Base-by-base conservation (phyloP, 202 grass and related monocot species). In the Musa balbisiana region DNA sequence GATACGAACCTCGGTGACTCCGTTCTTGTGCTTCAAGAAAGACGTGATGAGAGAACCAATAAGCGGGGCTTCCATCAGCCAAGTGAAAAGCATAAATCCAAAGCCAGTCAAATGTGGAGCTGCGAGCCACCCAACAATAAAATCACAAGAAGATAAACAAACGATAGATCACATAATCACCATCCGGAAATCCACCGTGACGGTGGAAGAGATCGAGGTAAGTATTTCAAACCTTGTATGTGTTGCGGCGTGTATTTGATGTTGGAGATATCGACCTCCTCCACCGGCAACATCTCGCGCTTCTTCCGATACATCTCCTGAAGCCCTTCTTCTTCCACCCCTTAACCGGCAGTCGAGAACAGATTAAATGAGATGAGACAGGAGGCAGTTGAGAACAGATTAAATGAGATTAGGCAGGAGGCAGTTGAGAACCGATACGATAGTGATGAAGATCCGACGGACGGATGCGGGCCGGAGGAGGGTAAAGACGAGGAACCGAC, bases 51-150 rank as follows among this genome's bases (percentile, higher is more conserved):
- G 3, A 9, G 77, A n/a, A 15, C 94, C 91, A 11, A 98, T 12
- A 12, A 93, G 50, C 9, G 87, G 81, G 2, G 91, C 73, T 80
- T 98, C 91, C 77, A 98, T 73, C 62, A 98, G 66, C 94, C 91
- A 89, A 73, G 93, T 72, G 80, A 88, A 98, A 62, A 83, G 67
- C 86, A 29, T 83, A 76, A 98, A 85, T 3, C 66, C 19, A 49
- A 91, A 73, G 0, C 91, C 94, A 9, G 85, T 83, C 62, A 98
- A 80, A 81, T 92, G 94, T 21, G 94, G 94, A 77, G 91, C 87
- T 87, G 81, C 54, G 33, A 76, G 77, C 21, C 52, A 74, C 71
- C 74, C 33, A 75, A 70, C 55, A 76, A 20, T 67, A 74, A 26
- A 63, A 20, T 12, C 49, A 64, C 29, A 78, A 25, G 17, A 68